Base-by-base conservation (phyloP, 371 early-diverging fungal species). In the Quaeritorhiza haematococci region DNA sequence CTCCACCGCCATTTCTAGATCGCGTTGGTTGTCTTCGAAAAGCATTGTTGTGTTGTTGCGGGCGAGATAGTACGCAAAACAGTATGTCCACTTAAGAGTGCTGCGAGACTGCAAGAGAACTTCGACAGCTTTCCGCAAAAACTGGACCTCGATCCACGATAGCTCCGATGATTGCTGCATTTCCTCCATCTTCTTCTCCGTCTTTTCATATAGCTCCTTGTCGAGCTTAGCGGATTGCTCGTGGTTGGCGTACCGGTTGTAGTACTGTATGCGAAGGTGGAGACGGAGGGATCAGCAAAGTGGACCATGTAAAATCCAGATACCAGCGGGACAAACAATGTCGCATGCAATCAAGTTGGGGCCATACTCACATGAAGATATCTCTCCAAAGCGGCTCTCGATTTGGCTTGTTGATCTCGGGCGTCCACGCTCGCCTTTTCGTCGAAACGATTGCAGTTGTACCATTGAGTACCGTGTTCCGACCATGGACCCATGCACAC, bases 61-160 rank as follows among this genome's bases (percentile, higher is more conserved):
- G n/a, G 61, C 67, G 64, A 98, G 79, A 66, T 94, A 98, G 72
- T 88, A 98, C 1, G 95, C 96, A 69, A 98, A 90, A 19, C 89
- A 90, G 70, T 95, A 98, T 0, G 96, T 93, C 96, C 96, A 98
- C 64, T 91, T 93, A 32, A 98, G 82, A 0, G 92, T 93, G 68
- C 78, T 86, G 56, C 98, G 88, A 59, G 93, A 87, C 54, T 85
- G 73, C 13, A 89, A 80, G 15, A 96, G 82, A 0, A 87, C 88
- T 67, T 93, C 92, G 35, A 94, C 91, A 4, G 96, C 97, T 38
- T 87, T 88, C 60, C 85, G 84, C 32, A 98, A 71, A 68, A 96
- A 98, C 74, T 98, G 97, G 0, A 95, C 96, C 74, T 98, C 96
- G 64, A 98, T 98, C 98, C 98, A 98, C 30, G 94, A 92, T 45